These are phyloP conservation scores for Triticum dicoccoides DNA, from an alignment of 176 grass and related monocot genomes.

Conservation along the genomic window DNA sequence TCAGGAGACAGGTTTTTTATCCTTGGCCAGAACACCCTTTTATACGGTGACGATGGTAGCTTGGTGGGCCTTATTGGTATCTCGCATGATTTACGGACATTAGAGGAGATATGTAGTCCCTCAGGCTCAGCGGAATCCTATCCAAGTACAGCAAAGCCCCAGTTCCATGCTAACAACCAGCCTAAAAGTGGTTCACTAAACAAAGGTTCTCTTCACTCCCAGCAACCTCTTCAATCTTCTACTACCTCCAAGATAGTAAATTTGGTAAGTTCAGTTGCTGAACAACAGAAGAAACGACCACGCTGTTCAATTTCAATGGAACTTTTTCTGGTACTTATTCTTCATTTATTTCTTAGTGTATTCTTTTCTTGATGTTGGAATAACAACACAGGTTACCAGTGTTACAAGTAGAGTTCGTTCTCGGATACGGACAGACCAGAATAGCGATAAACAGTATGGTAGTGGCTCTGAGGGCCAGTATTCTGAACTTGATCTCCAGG, in stretches of 20 bases:
- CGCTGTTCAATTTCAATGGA: constrained; percentile 1
- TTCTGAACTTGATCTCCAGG: constrained; percentile 46
- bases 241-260: constrained; percentile 68
- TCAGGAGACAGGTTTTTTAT: constrained; percentile 63
- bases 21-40: constrained; percentile 64
- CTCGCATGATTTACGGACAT: constrained; percentile 52
- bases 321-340: constrained; percentile 28
- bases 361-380: constrained; percentile 26
- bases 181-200: constrained; percentile 7
- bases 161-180: constrained; percentile 16
- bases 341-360: constrained; percentile 34
- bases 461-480: constrained; percentile 13
- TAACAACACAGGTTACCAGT: constrained; percentile 55
- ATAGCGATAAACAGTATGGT: constrained; percentile 23
- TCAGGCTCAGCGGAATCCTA: constrained; percentile 19
- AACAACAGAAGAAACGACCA: too few species aligned
- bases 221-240: constrained; percentile 50
- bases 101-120: constrained; percentile 45
- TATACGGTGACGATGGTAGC: constrained; percentile 79
- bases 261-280: constrained; percentile 52
- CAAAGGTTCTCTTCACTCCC: constrained; percentile 28
- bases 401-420: constrained; percentile 77
- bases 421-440: constrained; percentile 38
- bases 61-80: constrained; percentile 83
- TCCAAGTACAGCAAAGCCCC: constrained; percentile 10